Base-by-base conservation (phyloP, 202 grass and related monocot genomes). In the Eragrostis tef region DNA sequence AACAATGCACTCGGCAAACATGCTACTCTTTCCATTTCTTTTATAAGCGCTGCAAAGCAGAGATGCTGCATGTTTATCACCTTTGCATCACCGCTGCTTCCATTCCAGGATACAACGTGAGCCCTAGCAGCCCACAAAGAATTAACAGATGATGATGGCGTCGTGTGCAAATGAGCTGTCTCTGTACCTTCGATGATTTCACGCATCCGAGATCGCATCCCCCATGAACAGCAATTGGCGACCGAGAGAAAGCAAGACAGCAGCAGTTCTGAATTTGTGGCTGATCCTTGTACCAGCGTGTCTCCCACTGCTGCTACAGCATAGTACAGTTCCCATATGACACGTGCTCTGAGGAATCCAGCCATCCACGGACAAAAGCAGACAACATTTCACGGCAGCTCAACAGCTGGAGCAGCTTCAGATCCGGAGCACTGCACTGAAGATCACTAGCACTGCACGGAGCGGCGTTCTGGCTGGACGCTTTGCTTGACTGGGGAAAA, bases 231-330 rank as follows among this genome's bases (percentile, higher is more conserved):
- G 22, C 34, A 15, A 70, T 19, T 54, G 66, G 73, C 50, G 44
- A 29, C 21, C n/a, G 21, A 2, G 16, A 21, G 70, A 60, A 43
- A 54, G 34, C 72, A 17, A 64, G 21, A 51, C 26, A 24, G 11
- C 12, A 7, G 44, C 9, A n/a, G 24, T 3, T 43, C 54, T 16
- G 67, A 59, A 12, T 8, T 41, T 16, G 73, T 47, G 79, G 81
- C 80, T 71, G 82, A 71, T 77, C 69, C 67, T 84, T 61, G 78
- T 60, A 78, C 83, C 57, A 5, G 42, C 58, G 25, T 89, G 83
- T 78, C 73, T 53, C 87, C 87, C 73, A 78, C 60, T 26, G 67
- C 87, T 78, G 67, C 73, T 78, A 82, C 87, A 89, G 50, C 87
- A 73, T 78, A 67, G 66, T 64, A 86, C 82, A 85, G 12, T 77